Evolutionary conservation across 768 basidiomycete species (phyloP).

Genomic region (Russula emetica): DNA sequence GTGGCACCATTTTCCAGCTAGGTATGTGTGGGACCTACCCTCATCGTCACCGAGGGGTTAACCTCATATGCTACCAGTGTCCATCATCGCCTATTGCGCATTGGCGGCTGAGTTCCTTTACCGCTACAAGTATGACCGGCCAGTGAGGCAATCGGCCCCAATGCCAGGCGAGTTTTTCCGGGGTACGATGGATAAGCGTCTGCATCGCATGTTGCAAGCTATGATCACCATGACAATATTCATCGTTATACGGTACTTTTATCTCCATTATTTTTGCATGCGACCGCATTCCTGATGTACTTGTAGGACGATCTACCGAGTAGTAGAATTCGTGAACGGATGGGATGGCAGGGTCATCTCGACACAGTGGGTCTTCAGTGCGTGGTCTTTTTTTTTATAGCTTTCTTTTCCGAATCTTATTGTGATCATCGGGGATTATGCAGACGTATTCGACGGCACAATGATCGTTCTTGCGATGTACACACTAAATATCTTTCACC

Average conservation of each 20-base stretch:
- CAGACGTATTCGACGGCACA: conserved; percentile 22
- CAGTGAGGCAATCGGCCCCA: background rate
- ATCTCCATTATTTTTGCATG: background rate
- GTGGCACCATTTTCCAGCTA: conserved; percentile 25
- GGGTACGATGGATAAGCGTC: background rate
- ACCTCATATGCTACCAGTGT: conserved; percentile 5
- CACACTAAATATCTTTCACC: conserved; percentile 21
- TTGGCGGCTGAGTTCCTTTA: conserved; percentile 21
- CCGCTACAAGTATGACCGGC: conserved; percentile 12
- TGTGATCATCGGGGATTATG: background rate
- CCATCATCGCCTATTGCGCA: conserved; percentile 17
- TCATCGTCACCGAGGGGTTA: background rate
- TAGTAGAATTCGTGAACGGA: conserved; percentile 17
- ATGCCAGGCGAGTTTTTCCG: background rate
- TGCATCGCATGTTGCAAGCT: conserved; percentile 14
- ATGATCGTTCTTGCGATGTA: conserved; percentile 23
- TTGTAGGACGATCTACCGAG: conserved; percentile 21
- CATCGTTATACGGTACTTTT: conserved; percentile 19
- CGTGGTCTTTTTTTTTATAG: background rate
- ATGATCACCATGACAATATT: conserved; percentile 22
- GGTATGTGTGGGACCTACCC: conserved; percentile 1
- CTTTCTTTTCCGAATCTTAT: background rate
- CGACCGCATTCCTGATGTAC: background rate
- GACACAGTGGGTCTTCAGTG: conserved; percentile 22
- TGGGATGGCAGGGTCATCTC: conserved; percentile 19